Base-by-base conservation (phyloP, 2,329 filamentous ascomycete genomes). In the Fusarium fracticaudum region DNA sequence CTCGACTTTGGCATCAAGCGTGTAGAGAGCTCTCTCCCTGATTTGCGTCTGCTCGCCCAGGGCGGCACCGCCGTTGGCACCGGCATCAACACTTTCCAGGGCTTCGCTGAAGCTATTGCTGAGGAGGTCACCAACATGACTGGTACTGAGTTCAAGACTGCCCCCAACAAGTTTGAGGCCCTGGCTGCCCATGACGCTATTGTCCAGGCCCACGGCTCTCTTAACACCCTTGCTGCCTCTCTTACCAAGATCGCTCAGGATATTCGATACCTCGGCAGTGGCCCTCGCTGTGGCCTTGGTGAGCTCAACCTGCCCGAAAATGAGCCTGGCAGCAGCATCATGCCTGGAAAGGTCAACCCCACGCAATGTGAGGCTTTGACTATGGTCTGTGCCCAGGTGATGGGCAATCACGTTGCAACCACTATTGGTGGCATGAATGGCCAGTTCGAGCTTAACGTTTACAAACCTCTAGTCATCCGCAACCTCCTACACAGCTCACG, bases 271-370 rank as follows among this genome's bases (percentile, higher is more conserved):
- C 93, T 98, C 60, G 96, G 96, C 79, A 97, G 94, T 77, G 96
- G 96, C 22, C 96, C 96, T 64, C 94, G 96, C 69, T 98, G 96
- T 85, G 96, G 96, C 80, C 92, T 98, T 29, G 96, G 95, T 76
- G 96, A 99, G 87, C 90, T 99, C 73, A 90, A 90, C 80, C 91
- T 99, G 59, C 96, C 96, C 33, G 96, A 99, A 87, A 99, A 99
- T 86, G 96, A 99, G 88, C 96, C 96, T 40, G 96, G 96, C 74
- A 96, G 93, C 81, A 97, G 94, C 78, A 98, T 99, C 88, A 99
- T 99, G 96, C 96, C 96, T 50, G 96, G 96, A 81, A 99, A 99
- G 88, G 96, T 99, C 83, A 99, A 99, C 88, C 96, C 96, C 38
- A 99, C 96, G 38, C 96, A 99, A 86, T 98, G 95, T 86, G 96